Evolutionary conservation across 495 filamentous ascomycete species (phyloP), one percentile per base, ranked within the genome.

Genomic region (Penicillium tannophilum): DNA sequence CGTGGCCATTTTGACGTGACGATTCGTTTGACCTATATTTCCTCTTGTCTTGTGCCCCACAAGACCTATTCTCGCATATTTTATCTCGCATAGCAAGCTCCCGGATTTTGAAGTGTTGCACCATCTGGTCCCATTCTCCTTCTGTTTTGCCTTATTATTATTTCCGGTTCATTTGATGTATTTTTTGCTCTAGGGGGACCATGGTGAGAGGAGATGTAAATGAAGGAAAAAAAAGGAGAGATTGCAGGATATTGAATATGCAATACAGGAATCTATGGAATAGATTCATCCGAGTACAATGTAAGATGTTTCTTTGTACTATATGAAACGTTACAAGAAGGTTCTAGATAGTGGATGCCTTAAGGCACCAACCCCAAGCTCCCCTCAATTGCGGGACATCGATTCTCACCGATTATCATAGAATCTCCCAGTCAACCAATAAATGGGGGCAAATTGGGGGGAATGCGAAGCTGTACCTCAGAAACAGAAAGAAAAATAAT

Each of bases 61-160:
- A 50, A 55, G 53, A 59, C 53, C 54, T 60, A 61, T 60, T 60
- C 14, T 66, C 58, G 59, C 63, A 66, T 69, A 55, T 41, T 58
- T 58, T 58, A 56, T 62, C 58, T 67, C 64, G 66, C 66, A 67
- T 69, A 64, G 63, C 66, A 69, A 71, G 64, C 60, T 68, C 52
- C 52, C 61, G 56, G 65, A 55, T 57, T 62, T 62, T 59, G 61
- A 55, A 55, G 59, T 63, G 55, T 64, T 55, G 43, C 55, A 55
- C 58, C 56, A 59, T 62, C 41, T 55, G 52, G 57, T 56, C 48
- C 59, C 60, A 50, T 46, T 47, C 48, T 50, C 30, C 36, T 47
- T 47, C 20, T 47, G 44, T 56, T 63, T 47, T 47, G 23, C 23
- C 31, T 49, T 49, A 14, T 33, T 33, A 10, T 50, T 19, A 23